Evolutionary conservation across 176 grass and related monocot species (phyloP).

Genomic region (Carex parvula): DNA sequence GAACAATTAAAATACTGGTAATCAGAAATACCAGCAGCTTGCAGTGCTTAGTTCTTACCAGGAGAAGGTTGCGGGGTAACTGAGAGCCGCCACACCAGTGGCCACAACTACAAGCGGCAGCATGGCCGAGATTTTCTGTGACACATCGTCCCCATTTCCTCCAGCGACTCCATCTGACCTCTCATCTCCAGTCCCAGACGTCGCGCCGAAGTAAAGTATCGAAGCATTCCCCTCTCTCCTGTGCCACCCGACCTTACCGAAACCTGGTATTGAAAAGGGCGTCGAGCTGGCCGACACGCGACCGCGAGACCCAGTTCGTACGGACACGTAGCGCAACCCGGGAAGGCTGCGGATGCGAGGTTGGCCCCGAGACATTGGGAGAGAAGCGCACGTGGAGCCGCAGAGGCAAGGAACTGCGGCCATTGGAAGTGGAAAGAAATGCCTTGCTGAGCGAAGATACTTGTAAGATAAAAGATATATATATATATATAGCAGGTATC

Average conservation of each 20-base stretch:
- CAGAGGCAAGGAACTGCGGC: slow-evolving; percentile 19
- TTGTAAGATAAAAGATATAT: neutral
- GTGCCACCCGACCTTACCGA: slow-evolving; percentile 39
- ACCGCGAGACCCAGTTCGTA: neutral
- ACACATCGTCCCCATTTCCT: slow-evolving; percentile 29
- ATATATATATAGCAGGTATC: neutral
- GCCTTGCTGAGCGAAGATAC: neutral
- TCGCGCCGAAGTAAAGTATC: slow-evolving; percentile 27
- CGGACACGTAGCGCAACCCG: neutral
- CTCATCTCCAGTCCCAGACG: neutral
- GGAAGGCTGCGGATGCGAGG: neutral
- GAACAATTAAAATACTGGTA: slow-evolving; percentile 10
- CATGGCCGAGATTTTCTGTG: slow-evolving; percentile 57
- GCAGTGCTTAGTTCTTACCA: slow-evolving; percentile 38
- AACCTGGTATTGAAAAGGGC: slow-evolving; percentile 27
- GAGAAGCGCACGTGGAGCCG: neutral
- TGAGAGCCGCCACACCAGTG: slow-evolving; percentile 61
- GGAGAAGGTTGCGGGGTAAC: slow-evolving; percentile 70
- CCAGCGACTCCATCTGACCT: slow-evolving; percentile 4
- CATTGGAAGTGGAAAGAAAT: neutral
- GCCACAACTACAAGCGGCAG: slow-evolving; percentile 74
- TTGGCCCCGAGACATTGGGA: neutral
- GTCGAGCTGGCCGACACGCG: slow-evolving; percentile 26
- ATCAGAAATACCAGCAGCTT: slow-evolving; percentile 6
- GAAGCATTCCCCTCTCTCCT: slow-evolving; percentile 36